Evolutionary conservation across 202 grass and related monocot genomes (phyloP).

Genomic region (Musa balbisiana): DNA sequence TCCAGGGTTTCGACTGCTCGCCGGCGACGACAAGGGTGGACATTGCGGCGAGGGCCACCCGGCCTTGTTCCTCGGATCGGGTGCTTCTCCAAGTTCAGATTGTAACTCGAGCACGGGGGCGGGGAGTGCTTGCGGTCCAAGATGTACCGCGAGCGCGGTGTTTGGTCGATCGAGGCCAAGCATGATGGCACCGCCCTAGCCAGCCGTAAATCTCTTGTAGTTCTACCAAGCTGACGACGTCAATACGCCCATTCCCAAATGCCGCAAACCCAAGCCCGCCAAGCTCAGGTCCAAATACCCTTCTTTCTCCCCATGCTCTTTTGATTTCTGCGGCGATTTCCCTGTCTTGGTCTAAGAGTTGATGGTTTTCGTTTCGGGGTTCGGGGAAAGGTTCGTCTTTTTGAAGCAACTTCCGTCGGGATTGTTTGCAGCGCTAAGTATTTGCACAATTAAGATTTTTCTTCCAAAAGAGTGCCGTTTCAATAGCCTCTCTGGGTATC

Average conservation of each 20-base stretch:
- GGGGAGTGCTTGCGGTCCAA: too few species aligned
- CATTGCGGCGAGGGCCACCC: too few species aligned
- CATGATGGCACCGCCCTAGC: neutral
- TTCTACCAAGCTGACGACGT: neutral
- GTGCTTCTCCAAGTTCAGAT: too few species aligned
- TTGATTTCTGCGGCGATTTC: neutral
- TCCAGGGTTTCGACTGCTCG: too few species aligned
- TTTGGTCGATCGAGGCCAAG: too few species aligned
- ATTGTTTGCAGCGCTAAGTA: neutral
- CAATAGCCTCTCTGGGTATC: too few species aligned
- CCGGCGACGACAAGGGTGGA: too few species aligned
- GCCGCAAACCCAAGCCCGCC: neutral
- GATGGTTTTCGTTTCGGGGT: neutral
- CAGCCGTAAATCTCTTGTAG: neutral
- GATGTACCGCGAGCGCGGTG: too few species aligned
- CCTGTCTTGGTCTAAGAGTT: neutral
- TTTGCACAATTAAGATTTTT: neutral
- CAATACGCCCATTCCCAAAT: neutral
- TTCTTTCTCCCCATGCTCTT: neutral
- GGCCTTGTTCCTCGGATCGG: too few species aligned
- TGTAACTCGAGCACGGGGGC: too few species aligned
- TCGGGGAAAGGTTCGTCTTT: neutral
- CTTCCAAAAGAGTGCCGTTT: neutral
- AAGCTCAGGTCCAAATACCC: neutral
- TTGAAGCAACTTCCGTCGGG: neutral